These are phyloP conservation scores for Metahyphopichia silvanorum DNA, from an alignment of 805 yeast genomes.

Conservation along the genomic window DNA sequence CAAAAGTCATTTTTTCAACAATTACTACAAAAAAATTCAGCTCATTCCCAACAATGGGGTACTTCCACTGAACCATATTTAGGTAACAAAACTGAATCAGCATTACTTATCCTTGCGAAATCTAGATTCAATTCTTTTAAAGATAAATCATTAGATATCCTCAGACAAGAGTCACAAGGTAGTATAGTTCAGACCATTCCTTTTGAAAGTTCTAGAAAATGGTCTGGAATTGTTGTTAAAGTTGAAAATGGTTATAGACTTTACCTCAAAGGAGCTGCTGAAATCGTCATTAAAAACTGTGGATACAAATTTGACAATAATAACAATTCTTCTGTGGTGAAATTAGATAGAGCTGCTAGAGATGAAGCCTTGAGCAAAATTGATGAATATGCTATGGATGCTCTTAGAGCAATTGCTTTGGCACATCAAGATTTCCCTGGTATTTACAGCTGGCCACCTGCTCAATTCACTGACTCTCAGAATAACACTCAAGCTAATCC, in stretches of 20 bases:
- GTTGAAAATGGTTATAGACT: conserved; percentile 52
- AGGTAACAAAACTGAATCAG: conserved; percentile 95
- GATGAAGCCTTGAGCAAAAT: conserved; percentile 29
- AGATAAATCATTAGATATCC: conserved; percentile 41
- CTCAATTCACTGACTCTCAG: conserved; percentile 25
- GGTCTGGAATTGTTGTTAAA: conserved; percentile 79
- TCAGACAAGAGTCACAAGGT: conserved; percentile 17
- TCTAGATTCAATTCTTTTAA: conserved; percentile 48
- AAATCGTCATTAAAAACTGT: conserved; percentile 68
- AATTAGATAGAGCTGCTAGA: conserved; percentile 27
- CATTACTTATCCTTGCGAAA: conserved; percentile 68
- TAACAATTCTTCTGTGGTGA: conserved; percentile 23
- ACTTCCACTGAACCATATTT: conserved; percentile 56
- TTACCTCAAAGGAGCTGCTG: conserved; percentile 92
- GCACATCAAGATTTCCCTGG: conserved; percentile 70
- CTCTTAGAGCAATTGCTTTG: conserved; percentile 84
- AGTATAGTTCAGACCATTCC: conserved; percentile 72
- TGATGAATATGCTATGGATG: conserved; percentile 65
- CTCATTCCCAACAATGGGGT: conserved; percentile 12
- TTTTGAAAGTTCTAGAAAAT: conserved; percentile 88
- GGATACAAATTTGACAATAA: conserved; percentile 29
- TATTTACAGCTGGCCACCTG: conserved; percentile 64
- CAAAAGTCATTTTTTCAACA: conserved; percentile 24
- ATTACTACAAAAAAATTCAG: conserved; percentile 13
- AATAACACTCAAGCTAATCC: conserved; percentile 21